phyloP scores from a whole-genome alignment of 1,139 yeast genomes.

The Schwanniomyces etchellsii region DNA sequence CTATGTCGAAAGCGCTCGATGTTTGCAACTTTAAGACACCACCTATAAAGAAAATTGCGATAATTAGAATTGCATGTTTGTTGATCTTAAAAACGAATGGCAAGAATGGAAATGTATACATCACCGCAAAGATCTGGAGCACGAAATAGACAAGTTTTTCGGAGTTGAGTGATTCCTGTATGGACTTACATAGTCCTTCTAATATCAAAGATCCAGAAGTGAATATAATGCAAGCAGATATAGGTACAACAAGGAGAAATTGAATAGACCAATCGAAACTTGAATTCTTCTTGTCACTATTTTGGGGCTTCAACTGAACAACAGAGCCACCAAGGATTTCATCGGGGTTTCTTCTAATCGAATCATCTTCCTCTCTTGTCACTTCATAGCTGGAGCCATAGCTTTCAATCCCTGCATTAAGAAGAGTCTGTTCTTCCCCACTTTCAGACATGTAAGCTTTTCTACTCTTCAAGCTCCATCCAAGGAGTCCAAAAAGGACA shows the following conservation, averaged over 20 bases:
- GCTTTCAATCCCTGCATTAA: conserved; percentile 12
- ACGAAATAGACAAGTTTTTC: conserved; percentile 44
- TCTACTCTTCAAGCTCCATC: conserved; percentile 24
- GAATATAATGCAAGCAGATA: conserved; percentile 49
- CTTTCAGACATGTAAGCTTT: conserved; percentile 9
- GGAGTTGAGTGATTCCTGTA: conserved; percentile 54
- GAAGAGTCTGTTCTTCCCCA: conserved; percentile 27
- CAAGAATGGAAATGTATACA: conserved; percentile 51
- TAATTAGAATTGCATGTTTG: conserved; percentile 33
- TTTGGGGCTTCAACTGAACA: conserved; percentile 1
- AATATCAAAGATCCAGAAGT: conserved; percentile 48
- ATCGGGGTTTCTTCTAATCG: no score
- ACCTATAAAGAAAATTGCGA: conserved; percentile 17
- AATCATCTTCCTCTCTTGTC: conserved; percentile 1
- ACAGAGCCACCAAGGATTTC: neutral
- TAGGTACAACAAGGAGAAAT: conserved; percentile 60
- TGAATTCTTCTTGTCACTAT: neutral
- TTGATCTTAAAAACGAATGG: conserved; percentile 74
- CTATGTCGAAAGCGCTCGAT: conserved; percentile 49
- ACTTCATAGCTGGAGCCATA: conserved; percentile 20
- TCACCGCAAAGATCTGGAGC: conserved; percentile 26
- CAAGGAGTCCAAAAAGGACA: conserved; percentile 49
- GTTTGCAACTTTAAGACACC: conserved; percentile 34
- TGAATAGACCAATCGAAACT: conserved; percentile 80
- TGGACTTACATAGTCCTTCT: conserved; percentile 63